These are phyloP conservation scores for Globisporangium orthogonon DNA, from an alignment of 352 stramenopile genomes.

Conservation along the genomic window DNA sequence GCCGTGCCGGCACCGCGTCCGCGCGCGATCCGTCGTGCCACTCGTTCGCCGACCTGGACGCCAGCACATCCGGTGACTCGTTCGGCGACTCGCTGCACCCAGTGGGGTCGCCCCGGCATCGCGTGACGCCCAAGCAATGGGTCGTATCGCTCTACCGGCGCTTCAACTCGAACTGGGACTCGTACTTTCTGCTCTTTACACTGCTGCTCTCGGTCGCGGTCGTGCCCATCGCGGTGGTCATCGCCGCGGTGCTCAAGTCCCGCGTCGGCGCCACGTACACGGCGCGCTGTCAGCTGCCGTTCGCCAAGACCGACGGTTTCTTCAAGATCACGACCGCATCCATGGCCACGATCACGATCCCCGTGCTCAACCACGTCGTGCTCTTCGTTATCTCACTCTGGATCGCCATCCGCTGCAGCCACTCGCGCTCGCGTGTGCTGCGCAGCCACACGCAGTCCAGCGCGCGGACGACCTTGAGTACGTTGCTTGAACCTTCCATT, in stretches of 20 bases:
- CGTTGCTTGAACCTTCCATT: slow-evolving; percentile 9
- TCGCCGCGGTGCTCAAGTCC: slow-evolving; percentile 30
- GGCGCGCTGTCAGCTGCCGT: slow-evolving; percentile 31
- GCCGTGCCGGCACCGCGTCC: slow-evolving; percentile 2
- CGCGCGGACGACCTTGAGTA: slow-evolving; percentile 74
- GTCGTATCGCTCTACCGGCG: slow-evolving; percentile 42
- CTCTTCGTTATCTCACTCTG: slow-evolving; percentile 55
- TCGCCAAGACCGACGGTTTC: slow-evolving; percentile 13
- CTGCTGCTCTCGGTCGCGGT: slow-evolving; percentile 43
- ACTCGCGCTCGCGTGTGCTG: slow-evolving; percentile 64
- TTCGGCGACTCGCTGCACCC: slow-evolving; percentile 9
- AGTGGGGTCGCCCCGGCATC: slow-evolving; percentile 7
- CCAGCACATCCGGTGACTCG: slow-evolving; percentile 12
- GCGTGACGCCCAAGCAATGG: slow-evolving; percentile 8
- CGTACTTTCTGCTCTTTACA: slow-evolving; percentile 51
- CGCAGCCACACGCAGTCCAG: slow-evolving; percentile 38
- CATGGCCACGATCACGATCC: slow-evolving; percentile 45
- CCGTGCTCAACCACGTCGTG: slow-evolving; percentile 60
- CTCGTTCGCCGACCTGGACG: slow-evolving; percentile 16
- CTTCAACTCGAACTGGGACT: slow-evolving; percentile 68
- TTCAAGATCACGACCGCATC: slow-evolving; percentile 33
- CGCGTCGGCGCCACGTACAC: slow-evolving; percentile 27
- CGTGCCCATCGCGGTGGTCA: slow-evolving; percentile 31
- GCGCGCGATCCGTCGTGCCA: slow-evolving; percentile 17
- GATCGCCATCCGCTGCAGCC: slow-evolving; percentile 72